Percentiles rank a stretch among this genome's conserved stretches.
Evolutionary conservation across 176 grass and related monocot species (phyloP).

Genomic region (Oryza rufipogon): DNA sequence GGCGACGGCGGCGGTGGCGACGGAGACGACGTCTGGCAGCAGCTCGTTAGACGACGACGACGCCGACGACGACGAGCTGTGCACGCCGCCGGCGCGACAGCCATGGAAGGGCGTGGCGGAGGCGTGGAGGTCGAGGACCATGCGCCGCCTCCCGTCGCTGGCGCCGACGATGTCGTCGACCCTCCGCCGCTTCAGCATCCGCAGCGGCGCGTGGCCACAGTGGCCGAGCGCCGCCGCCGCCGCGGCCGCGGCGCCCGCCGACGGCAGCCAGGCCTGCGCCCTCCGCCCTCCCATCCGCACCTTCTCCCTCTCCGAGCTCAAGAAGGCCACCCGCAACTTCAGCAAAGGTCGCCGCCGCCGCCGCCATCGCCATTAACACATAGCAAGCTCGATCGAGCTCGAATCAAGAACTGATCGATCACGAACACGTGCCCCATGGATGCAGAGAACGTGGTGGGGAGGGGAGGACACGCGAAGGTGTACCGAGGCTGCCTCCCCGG

Average conservation of each 20-base stretch:
- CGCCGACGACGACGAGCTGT: neutral
- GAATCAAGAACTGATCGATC: neutral
- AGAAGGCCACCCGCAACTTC: slow-evolving; percentile 66
- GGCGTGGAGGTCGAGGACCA: slow-evolving; percentile 40
- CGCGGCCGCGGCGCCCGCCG: neutral
- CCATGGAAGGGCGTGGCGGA: slow-evolving; percentile 52
- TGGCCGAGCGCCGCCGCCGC: neutral
- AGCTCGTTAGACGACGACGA: neutral
- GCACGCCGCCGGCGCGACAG: neutral
- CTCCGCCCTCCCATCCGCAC: slow-evolving; percentile 40
- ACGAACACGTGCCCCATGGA: no score
- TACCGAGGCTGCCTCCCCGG: slow-evolving; percentile 62
- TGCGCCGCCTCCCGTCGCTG: slow-evolving; percentile 44
- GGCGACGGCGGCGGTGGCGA: neutral
- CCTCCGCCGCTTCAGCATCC: slow-evolving; percentile 32
- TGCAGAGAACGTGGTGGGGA: slow-evolving; percentile 66
- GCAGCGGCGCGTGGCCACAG: slow-evolving; percentile 20
- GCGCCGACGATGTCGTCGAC: slow-evolving; percentile 28
- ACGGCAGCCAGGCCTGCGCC: slow-evolving; percentile 27
- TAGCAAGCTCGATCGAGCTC: no score
- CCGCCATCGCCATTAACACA: neutral
- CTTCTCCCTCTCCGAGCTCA: slow-evolving; percentile 64
- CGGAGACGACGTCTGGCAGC: no score
- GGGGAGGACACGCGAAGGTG: slow-evolving; percentile 72
- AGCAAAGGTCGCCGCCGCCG: slow-evolving; percentile 30